Conservation (phyloP, 768 basidiomycete genomes). For the Phanerochaete carnosa region DNA sequence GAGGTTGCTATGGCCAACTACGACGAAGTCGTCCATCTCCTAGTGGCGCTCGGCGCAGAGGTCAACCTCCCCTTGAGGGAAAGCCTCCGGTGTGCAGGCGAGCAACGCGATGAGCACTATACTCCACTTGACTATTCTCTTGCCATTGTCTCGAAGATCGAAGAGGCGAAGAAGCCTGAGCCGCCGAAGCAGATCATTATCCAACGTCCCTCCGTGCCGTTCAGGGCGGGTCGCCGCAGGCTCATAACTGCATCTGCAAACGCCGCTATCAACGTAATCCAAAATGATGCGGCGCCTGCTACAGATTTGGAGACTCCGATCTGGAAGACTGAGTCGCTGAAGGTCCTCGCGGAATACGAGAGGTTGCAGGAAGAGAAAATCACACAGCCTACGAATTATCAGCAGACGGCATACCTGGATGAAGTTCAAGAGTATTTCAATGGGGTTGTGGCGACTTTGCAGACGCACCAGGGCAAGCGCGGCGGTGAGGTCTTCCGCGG, state of each 20-base stretch:
- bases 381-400: constrained; percentile 13
- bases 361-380: neutral
- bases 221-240: neutral
- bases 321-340: constrained; percentile 2
- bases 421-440: constrained; percentile 26
- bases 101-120: neutral
- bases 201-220: neutral
- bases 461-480: constrained; percentile 36
- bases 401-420: constrained; percentile 21
- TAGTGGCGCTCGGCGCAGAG: constrained; percentile 26
- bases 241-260: neutral
- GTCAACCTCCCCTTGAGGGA: constrained; percentile 12
- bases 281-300: neutral
- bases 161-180: constrained; percentile 9
- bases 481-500: constrained; percentile 40
- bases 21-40: constrained; percentile 25
- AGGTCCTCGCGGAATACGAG: neutral
- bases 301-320: neutral
- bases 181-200: neutral
- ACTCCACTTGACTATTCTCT: constrained; percentile 22
- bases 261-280: neutral
- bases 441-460: constrained; percentile 30
- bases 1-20: constrained; percentile 22
- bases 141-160: constrained; percentile 17
- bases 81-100: neutral